Conservation (phyloP, 805 yeast genomes). For the Myxozyma vanderwaltii region DNA sequence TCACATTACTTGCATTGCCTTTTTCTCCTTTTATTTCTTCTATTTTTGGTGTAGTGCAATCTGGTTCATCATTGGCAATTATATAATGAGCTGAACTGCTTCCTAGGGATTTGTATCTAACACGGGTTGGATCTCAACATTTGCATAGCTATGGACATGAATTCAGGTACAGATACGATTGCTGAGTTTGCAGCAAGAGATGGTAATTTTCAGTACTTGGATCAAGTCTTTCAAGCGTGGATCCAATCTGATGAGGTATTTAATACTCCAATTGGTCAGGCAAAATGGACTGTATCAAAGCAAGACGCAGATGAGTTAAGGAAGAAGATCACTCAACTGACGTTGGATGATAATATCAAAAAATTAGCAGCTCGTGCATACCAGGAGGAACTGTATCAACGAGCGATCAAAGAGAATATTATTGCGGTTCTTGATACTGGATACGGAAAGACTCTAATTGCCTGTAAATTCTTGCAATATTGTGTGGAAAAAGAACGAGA, state of each 20-base stretch:
- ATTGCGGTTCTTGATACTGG: constrained; percentile 23
- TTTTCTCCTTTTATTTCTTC: no score
- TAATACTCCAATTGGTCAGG: neutral
- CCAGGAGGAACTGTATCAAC: constrained; percentile 20
- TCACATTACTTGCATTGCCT: no score
- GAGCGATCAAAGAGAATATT: constrained; percentile 2
- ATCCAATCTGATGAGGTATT: neutral
- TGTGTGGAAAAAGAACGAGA: neutral
- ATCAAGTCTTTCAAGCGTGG: neutral
- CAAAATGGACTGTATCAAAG: neutral
- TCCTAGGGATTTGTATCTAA: no score
- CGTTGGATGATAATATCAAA: neutral
- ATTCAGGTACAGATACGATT: neutral
- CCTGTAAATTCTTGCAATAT: constrained; percentile 7
- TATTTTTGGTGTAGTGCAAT: no score
- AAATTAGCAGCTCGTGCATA: constrained; percentile 7
- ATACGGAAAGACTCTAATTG: constrained; percentile 19
- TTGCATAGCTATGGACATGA: neutral
- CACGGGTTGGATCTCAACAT: no score
- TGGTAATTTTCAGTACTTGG: neutral
- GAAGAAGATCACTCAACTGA: neutral
- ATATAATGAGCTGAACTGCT: no score
- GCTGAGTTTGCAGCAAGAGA: neutral
- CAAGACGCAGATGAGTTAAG: neutral
- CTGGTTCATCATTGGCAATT: no score